Percentiles rank a stretch among this genome's conserved stretches.
These are phyloP conservation scores for Halocafeteria seosinensis DNA, from an alignment of 108 stramenopile species.

Conservation along the genomic window DNA sequence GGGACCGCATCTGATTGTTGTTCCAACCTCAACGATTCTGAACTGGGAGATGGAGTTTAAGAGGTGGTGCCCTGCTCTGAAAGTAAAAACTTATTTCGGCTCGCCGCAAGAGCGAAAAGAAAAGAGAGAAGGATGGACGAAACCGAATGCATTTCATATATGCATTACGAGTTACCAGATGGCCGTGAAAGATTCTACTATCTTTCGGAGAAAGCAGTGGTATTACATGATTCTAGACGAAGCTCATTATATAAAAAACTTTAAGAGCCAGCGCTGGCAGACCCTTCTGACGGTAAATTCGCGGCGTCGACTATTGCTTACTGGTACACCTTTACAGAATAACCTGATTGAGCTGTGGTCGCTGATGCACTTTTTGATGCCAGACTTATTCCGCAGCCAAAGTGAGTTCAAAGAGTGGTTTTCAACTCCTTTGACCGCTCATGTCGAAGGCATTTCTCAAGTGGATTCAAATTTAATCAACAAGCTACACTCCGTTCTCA, in stretches of 20 bases:
- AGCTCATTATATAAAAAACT: constrained; percentile 98
- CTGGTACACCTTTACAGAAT: constrained; percentile 71
- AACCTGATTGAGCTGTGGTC: constrained; percentile 50
- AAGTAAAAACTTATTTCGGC: constrained; percentile 88
- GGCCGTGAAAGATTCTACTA: constrained; percentile 79
- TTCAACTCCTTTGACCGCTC: constrained; percentile 72
- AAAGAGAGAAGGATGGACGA: constrained; percentile 78
- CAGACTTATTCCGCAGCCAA: constrained; percentile 51
- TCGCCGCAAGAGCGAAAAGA: constrained; percentile 69
- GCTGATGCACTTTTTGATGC: constrained; percentile 53
- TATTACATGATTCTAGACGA: constrained; percentile 94
- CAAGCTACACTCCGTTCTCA: constrained; percentile 78
- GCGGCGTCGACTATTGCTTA: constrained; percentile 72
- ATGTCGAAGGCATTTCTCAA: constrained; percentile 41
- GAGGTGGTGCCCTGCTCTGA: constrained; percentile 69
- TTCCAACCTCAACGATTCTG: constrained; percentile 81
- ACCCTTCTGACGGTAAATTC: constrained; percentile 90
- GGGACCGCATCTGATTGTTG: constrained; percentile 93
- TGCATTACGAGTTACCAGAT: constrained; percentile 90
- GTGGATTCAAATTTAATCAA: constrained; percentile 44
- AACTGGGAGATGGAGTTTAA: constrained; percentile 97
- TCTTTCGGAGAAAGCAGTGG: constrained; percentile 82
- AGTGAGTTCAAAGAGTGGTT: constrained; percentile 98
- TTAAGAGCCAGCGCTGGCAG: constrained; percentile 89
- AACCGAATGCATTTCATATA: constrained; percentile 61